Base-by-base conservation (phyloP, 371 early-diverging fungal genomes). In the Mortierella sp. region DNA sequence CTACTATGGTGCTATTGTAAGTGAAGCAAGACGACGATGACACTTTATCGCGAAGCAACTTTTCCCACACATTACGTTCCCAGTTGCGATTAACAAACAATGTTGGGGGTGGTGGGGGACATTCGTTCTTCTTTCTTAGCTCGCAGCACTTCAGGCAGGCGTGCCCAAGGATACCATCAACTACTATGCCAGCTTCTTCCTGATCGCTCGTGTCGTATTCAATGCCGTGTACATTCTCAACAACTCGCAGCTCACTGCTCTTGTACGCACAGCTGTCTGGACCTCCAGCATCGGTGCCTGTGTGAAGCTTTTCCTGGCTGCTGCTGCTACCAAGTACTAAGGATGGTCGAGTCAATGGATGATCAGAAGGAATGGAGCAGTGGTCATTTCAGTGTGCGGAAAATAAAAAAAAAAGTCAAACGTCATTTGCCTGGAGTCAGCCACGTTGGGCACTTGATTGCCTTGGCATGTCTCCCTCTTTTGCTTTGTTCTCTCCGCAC, bases 1-100 rank as follows among this genome's bases (percentile, higher is more conserved):
- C 31, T 80, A 60, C 45, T 71, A 54, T n/a, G 60, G 60, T 14
- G 68, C 80, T 21, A 52, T 80, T 37, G 80, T 80, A 72, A 72
- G 78, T 71, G 34, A 27, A 25, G 21, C 12, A 39, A 22, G 29
- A 41, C 7, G 22, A 34, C 12, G 9, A 22, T 17, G 44, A 43
- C 63, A 57, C 55, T 58, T 57, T 57, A 52, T 31, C 24, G 10
- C 9, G 43, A 19, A 54, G 34, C 34, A 34, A 34, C 4, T 34
- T 4, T 34, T 34, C 34, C 34, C 34, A 34, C 34, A 34, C 34
- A 34, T 34, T 34, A 34, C 34, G n/a, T n/a, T n/a, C n/a, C n/a
- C n/a, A n/a, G n/a, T n/a, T n/a, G n/a, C n/a, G n/a, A n/a, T n/a
- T 34, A 34, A 34, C 34, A 34, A 10, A 34, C 34, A 34, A 34